Percentiles rank a stretch among this genome's conserved stretches.
These are phyloP conservation scores for Suhomyces taliae DNA, from an alignment of 1,139 yeast genomes.

Conservation along the genomic window DNA sequence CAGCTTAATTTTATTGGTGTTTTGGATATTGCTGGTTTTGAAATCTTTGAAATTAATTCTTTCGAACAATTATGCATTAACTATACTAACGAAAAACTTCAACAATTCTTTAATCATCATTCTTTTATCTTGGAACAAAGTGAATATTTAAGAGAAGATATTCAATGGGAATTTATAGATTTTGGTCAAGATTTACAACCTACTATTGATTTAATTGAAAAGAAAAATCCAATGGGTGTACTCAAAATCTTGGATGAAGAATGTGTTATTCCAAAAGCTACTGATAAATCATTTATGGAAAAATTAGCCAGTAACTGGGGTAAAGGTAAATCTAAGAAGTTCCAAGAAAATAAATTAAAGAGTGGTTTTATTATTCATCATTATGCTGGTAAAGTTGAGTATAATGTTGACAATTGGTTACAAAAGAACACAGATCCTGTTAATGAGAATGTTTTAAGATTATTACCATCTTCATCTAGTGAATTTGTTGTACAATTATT, in stretches of 20 bases:
- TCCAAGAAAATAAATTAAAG: constrained; percentile 66
- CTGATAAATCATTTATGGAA: constrained; percentile 80
- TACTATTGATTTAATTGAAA: constrained; percentile 88
- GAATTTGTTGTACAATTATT: constrained; percentile 40
- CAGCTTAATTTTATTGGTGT: constrained; percentile 77
- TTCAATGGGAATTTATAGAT: constrained; percentile 95
- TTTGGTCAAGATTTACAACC: constrained; percentile 97
- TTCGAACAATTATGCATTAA: constrained; percentile 97
- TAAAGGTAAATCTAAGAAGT: constrained; percentile 57
- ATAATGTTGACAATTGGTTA: constrained; percentile 88
- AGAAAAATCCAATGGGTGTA: constrained; percentile 77
- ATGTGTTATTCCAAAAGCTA: constrained; percentile 89
- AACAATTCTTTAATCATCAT: constrained; percentile 96
- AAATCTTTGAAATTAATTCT: constrained; percentile 85
- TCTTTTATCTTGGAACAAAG: constrained; percentile 96
- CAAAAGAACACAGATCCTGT: constrained; percentile 95
- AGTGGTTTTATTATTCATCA: constrained; percentile 81
- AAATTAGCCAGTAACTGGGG: constrained; percentile 68
- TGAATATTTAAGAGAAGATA: constrained; percentile 89
- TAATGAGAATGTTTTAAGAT: constrained; percentile 66
- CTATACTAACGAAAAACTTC: constrained; percentile 92
- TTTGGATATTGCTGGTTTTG: constrained; percentile 96
- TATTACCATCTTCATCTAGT: constrained; percentile 58
- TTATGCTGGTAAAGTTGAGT: constrained; percentile 95
- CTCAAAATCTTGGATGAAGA: constrained; percentile 90